phyloP scores from a whole-genome alignment of 805 yeast genomes.

The Wickerhamomyces kurtzmanii region DNA sequence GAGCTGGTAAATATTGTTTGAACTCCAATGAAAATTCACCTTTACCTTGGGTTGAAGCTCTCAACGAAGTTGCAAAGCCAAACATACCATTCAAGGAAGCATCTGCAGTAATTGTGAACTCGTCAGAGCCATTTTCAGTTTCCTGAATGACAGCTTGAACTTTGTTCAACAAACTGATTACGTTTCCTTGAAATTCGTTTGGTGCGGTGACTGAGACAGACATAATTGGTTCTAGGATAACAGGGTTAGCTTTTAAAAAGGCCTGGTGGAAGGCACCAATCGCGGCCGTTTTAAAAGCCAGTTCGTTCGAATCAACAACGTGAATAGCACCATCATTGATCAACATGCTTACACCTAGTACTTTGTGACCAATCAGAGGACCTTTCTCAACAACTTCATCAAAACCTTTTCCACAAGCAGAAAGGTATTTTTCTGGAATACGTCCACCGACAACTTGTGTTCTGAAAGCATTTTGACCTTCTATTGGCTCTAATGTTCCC shows the following conservation, averaged over 20 bases:
- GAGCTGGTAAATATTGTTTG: slow-evolving; percentile 82
- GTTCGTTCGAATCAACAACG: slow-evolving; percentile 93
- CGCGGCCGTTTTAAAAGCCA: slow-evolving; percentile 91
- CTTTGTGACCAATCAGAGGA: slow-evolving; percentile 91
- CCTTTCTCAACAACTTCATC: slow-evolving; percentile 94
- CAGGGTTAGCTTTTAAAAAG: slow-evolving; percentile 75
- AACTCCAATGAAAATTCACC: slow-evolving; percentile 97
- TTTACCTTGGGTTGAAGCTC: slow-evolving; percentile 98
- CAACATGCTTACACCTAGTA: slow-evolving; percentile 86
- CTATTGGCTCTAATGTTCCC: slow-evolving; percentile 64
- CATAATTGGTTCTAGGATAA: slow-evolving; percentile 95
- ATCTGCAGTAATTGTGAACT: slow-evolving; percentile 87
- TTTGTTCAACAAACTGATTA: slow-evolving; percentile 87
- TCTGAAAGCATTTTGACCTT: slow-evolving; percentile 64
- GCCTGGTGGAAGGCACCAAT: slow-evolving; percentile 88
- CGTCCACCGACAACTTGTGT: slow-evolving; percentile 94
- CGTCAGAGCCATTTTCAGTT: slow-evolving; percentile 90
- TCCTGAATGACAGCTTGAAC: slow-evolving; percentile 87
- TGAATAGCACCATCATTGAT: slow-evolving; percentile 97
- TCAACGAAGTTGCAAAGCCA: slow-evolving; percentile 89
- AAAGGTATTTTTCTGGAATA: slow-evolving; percentile 88
- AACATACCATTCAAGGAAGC: slow-evolving; percentile 95
- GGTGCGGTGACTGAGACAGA: slow-evolving; percentile 90
- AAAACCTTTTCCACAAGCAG: slow-evolving; percentile 93
- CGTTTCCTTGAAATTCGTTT: slow-evolving; percentile 88